phyloP scores from a whole-genome alignment of 177 flowering plant genomes.

The Vitis hybrid region DNA sequence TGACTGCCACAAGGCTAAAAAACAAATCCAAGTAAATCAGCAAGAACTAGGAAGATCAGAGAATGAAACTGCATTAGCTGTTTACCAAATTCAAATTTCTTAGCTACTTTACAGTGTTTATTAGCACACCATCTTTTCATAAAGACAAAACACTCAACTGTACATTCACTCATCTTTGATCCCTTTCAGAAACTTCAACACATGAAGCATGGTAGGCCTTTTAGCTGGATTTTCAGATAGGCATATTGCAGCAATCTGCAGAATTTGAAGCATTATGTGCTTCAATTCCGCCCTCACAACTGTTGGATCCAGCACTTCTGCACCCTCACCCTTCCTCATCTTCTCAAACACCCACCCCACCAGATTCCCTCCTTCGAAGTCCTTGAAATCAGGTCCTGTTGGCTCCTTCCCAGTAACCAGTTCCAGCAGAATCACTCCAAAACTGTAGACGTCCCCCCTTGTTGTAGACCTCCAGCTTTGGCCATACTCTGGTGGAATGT shows the following conservation, averaged over 20 bases:
- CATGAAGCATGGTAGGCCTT: conserved; percentile 72
- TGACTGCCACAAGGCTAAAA: too few species aligned
- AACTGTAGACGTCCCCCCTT: conserved; percentile 77
- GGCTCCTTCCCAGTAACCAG: conserved; percentile 85
- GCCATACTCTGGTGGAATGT: conserved; percentile 87
- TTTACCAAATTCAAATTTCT: too few species aligned
- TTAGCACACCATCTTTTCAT: too few species aligned
- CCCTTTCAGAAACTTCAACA: conserved; percentile 51
- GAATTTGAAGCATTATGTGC: conserved; percentile 53
- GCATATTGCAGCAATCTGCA: conserved; percentile 58
- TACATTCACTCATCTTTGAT: conserved; percentile 27
- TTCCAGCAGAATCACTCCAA: conserved; percentile 80
- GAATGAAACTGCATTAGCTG: too few species aligned
- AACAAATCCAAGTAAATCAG: too few species aligned
- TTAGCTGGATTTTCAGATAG: conserved; percentile 56
- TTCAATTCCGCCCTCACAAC: conserved; percentile 41
- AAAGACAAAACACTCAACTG: too few species aligned
- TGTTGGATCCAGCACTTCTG: conserved; percentile 56
- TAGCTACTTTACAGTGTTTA: too few species aligned
- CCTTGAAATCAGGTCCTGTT: conserved; percentile 75
- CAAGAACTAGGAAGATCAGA: too few species aligned
- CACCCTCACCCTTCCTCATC: conserved; percentile 54
- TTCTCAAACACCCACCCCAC: conserved; percentile 75
- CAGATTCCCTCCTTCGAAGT: conserved; percentile 76
- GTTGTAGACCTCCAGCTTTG: conserved; percentile 72